Evolutionary conservation across 371 early-diverging fungal species (phyloP), one percentile per base, ranked within the genome.

Genomic region (Zychaea mexicana): DNA sequence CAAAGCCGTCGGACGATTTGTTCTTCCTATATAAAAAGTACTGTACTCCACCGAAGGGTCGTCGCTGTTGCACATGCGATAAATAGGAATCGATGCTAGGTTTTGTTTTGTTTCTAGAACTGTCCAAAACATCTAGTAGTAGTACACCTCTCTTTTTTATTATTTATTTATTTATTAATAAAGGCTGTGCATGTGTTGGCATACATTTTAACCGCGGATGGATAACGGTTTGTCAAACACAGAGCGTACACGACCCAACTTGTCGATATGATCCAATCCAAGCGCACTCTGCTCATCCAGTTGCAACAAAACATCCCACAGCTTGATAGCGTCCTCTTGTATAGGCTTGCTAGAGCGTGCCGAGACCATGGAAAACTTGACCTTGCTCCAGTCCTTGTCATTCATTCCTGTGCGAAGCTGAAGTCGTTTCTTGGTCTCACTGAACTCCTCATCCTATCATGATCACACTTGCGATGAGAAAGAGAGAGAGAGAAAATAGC

Each of bases 351-450:
- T 9, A 9, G 2, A 22, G 26, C 9, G 24, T 22, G n/a, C 24
- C 19, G 22, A 22, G 36, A 88, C 67, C 24, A 85, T 58, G 3
- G 80, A 74, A 53, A 90, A 77, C 67, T 89, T 92, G 60, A 92
- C 84, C 69, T 92, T 94, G 19, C 80, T 79, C 75, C 92, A 91
- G 21, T 96, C 98, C 81, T 93, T 95, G 52, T 95, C 95, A 60
- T 76, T 83, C 76, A 92, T 81, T 0, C 94, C 94, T 9, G 91
- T 79, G 49, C 90, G 77, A 60, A 72, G 75, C 56, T 85, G 88
- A 36, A 97, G 72, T 28, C 96, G 79, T 58, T 78, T 71, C 81
- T 90, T 92, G 19, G 91, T 90, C 3, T 84, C 85, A 13, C 76
- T 62, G 66, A 93, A 90, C 28, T 66, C 64, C 67, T 96, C 96